Percentiles rank a stretch among this genome's conserved stretches.
These are phyloP conservation scores for Dothideomycetes sp. DNA, from an alignment of 2,329 filamentous ascomycete genomes.

Conservation along the genomic window DNA sequence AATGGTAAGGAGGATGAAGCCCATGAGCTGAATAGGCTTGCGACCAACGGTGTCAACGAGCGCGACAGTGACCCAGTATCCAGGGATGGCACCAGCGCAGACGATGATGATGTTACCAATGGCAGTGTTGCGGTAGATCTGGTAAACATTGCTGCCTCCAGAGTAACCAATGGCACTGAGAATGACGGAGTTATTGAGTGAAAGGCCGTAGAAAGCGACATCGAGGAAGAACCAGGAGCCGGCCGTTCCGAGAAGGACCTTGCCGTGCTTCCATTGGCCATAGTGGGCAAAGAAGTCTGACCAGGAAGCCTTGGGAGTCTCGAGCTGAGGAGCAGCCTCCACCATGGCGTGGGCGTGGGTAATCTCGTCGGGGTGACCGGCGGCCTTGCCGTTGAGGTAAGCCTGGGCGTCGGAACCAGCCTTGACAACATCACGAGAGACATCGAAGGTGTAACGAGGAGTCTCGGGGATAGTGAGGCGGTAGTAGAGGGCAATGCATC, in stretches of 20 bases:
- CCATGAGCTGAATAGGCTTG: constrained; percentile 62
- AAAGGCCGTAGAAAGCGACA: constrained; percentile 46
- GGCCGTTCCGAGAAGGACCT: constrained; percentile 66
- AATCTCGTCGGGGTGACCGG: constrained; percentile 57
- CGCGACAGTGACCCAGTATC: constrained; percentile 71
- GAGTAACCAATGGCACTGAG: constrained; percentile 62
- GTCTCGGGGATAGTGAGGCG: constrained; percentile 81
- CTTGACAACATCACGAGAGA: constrained; percentile 63
- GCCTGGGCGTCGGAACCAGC: constrained; percentile 61
- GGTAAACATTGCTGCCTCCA: constrained; percentile 54
- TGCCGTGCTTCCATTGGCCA: constrained; percentile 57
- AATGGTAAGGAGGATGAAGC: constrained; percentile 36
- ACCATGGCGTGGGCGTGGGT: constrained; percentile 48
- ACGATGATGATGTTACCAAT: constrained; percentile 71
- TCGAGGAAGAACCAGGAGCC: constrained; percentile 80
- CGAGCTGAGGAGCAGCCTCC: constrained; percentile 43
- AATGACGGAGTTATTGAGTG: constrained; percentile 66
- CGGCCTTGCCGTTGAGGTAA: constrained; percentile 56
- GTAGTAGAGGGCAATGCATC: constrained; percentile 74
- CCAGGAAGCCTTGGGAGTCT: constrained; percentile 60
- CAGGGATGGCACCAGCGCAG: constrained; percentile 66
- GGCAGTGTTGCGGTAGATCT: constrained; percentile 61
- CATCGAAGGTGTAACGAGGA: constrained; percentile 78
- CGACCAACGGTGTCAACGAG: constrained; percentile 64
- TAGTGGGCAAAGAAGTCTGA: constrained; percentile 63